Base-by-base conservation (phyloP, 2,329 filamentous ascomycete genomes). In the Colletotrichum theobromicola region DNA sequence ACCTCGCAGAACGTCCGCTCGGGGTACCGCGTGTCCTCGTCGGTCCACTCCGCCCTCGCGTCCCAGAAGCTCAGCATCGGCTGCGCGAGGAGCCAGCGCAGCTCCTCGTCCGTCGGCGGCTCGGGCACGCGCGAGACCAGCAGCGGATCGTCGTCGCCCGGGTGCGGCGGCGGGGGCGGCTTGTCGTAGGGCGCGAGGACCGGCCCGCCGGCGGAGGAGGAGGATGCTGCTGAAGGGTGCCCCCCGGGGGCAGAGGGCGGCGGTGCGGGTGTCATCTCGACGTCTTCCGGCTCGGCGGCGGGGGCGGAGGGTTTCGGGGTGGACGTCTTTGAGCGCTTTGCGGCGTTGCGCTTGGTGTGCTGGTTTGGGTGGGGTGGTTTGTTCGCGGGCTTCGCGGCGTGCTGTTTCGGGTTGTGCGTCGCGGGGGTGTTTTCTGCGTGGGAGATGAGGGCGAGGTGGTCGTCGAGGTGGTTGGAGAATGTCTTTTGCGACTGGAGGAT, bases 401-500 rank as follows among this genome's bases (percentile, higher is more conserved):
- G 74, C 72, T 81, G 75, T 75, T 73, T 70, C 32, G 74, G 66
- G 46, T n/a, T n/a, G n/a, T 76, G 75, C 24, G 76, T 72, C 53
- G 77, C 79, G 18, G 85, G 77, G 70, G 83, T 83, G 72, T 80
- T 83, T 70, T 85, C 85, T 63, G 83, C 82, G 34, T 85, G 84
- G n/a, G 86, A 84, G 74, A 88, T 86, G 78, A 91, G 85, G 10
- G 94, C 94, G 78, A 94, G 89, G 82, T 93, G 95, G 82, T 97
- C 94, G 78, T 94, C 93, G 61, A 96, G 88, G 82, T 96, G 93
- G 84, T 97, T 95, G 76, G 92, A 91, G 82, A 96, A 96, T 4
- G 94, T 95, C 85, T 96, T 95, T 81, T 95, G 93, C 30, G 93
- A 95, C 77, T 93, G 91, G 70, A 97, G 87, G 76, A 97, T 95